Evolutionary conservation across 164 flowering plant genomes (phyloP), one percentile per base, ranked within the genome.

Genomic region (Houttuynia cordata): DNA sequence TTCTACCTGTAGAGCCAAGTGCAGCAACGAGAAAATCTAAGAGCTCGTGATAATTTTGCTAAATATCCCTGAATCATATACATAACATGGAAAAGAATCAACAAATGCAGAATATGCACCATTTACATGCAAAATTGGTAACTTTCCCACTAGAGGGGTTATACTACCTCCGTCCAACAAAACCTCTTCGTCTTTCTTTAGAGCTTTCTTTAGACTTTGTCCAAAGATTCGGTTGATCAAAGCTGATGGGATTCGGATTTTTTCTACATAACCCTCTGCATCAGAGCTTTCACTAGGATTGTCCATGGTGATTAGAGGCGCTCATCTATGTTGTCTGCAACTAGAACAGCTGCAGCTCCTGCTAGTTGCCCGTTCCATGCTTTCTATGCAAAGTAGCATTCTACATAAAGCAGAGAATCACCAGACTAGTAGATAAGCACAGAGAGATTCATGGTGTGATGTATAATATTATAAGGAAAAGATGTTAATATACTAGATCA

Each of bases 321-420:
- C 67, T 92, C 98, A 49, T 84, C 87, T 18, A 75, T 63, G 73
- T 30, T 71, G 68, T 92, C 98, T 7, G 88, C 88, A 23, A 92
- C 96, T 58, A 92, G 63, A 20, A 92, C 88, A n/a, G 96, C 96
- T 53, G 93, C 83, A n/a, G 84, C 98, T 61, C 98, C 96, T 1
- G 90, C 96, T 59, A 78, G 74, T 67, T 92, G 98, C 17, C 64
- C 98, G 68, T 92, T 76, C 91, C 91, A 92, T 25, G 70, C 97
- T 75, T 92, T 92, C 81, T 78, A 67, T 1, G 97, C 91, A 68
- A 92, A 92, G 78, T 77, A 92, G 76, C 98, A 92, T 1, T 73
- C 98, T 91, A 59, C 13, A 53, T 41, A 17, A 40, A 51, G 39
- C 58, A 52, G 56, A 17, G 56, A 53, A 63, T 23, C 9, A 8